Conservation (phyloP, 1,284 basidiomycete species). For the Peniophora sp. region DNA sequence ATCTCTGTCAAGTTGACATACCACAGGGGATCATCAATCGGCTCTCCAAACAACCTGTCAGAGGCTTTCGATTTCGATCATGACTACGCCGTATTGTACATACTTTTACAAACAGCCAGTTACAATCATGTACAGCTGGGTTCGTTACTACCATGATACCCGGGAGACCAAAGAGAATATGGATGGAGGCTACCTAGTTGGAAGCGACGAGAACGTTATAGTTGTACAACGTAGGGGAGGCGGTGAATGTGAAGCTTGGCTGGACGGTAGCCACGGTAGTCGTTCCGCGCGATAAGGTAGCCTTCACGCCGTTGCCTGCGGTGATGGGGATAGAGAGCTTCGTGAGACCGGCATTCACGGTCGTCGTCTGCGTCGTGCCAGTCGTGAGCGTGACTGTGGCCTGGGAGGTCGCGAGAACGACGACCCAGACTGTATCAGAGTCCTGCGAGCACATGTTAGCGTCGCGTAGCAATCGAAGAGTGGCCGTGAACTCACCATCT, state of each 20-base stretch:
- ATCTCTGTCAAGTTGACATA: too few species aligned
- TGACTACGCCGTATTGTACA: too few species aligned
- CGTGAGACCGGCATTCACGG: slow-evolving; percentile 35
- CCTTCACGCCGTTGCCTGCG: slow-evolving; percentile 27
- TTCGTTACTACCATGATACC: too few species aligned
- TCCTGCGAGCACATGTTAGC: slow-evolving; percentile 11
- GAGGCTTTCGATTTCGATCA: too few species aligned
- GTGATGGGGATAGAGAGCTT: slow-evolving; percentile 37
- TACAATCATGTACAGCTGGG: too few species aligned
- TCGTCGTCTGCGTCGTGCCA: slow-evolving; percentile 22
- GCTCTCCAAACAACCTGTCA: too few species aligned
- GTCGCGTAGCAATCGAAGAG: not conserved
- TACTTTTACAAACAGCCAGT: too few species aligned
- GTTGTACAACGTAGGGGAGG: slow-evolving; percentile 28
- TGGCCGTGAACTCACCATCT: slow-evolving; percentile 23
- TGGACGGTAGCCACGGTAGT: slow-evolving; percentile 20
- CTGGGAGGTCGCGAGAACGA: slow-evolving; percentile 39
- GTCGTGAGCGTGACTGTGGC: slow-evolving; percentile 36
- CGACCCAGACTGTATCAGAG: slow-evolving; percentile 37
- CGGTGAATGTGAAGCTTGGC: slow-evolving; percentile 25
- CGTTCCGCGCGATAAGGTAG: slow-evolving; percentile 27
- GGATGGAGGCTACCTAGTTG: not conserved
- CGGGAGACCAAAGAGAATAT: not conserved
- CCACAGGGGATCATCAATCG: too few species aligned
- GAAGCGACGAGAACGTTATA: slow-evolving; percentile 33